A percentile compares a stretch with the other conserved stretches of the same genome.
Conservation (phyloP, 108 stramenopile genomes). For the Schizochytrium sp. region DNA sequence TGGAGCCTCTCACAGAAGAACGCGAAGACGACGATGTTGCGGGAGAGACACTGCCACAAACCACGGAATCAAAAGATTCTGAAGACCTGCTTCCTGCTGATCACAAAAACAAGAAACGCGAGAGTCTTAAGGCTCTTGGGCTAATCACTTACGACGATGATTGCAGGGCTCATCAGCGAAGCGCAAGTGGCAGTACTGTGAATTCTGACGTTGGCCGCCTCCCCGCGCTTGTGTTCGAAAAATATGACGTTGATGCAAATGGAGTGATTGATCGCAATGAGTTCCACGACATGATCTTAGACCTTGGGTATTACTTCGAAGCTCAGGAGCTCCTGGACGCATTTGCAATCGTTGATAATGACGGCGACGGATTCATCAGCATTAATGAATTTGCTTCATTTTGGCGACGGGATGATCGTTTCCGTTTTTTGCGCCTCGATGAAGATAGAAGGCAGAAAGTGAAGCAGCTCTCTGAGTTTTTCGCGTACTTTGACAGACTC, state of each 20-base stretch:
- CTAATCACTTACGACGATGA: too few relatives aligned
- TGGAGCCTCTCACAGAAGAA: not conserved
- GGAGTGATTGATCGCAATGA: constrained; percentile 13
- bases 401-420: constrained; percentile 50
- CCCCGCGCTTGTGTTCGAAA: not conserved
- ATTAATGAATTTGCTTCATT: not conserved
- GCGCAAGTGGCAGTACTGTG: too few relatives aligned
- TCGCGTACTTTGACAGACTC: constrained; percentile 3
- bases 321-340: not conserved
- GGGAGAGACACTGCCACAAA: too few relatives aligned
- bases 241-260: constrained; percentile 47
- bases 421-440: constrained; percentile 29
- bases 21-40: too few relatives aligned
- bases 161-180: too few relatives aligned
- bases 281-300: constrained; percentile 30
- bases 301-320: constrained; percentile 43
- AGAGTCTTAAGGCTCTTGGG: too few relatives aligned
- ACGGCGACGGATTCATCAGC: not conserved
- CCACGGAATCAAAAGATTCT: too few relatives aligned
- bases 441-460: constrained; percentile 50
- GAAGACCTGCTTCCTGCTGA: too few relatives aligned
- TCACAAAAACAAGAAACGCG: too few relatives aligned
- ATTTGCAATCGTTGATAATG: constrained; percentile 1
- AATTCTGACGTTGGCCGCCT: not conserved
- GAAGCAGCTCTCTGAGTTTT: constrained; percentile 38